These are phyloP conservation scores for Leccinum glutinopallens DNA, from an alignment of 1,284 basidiomycete species.

Conservation along the genomic window DNA sequence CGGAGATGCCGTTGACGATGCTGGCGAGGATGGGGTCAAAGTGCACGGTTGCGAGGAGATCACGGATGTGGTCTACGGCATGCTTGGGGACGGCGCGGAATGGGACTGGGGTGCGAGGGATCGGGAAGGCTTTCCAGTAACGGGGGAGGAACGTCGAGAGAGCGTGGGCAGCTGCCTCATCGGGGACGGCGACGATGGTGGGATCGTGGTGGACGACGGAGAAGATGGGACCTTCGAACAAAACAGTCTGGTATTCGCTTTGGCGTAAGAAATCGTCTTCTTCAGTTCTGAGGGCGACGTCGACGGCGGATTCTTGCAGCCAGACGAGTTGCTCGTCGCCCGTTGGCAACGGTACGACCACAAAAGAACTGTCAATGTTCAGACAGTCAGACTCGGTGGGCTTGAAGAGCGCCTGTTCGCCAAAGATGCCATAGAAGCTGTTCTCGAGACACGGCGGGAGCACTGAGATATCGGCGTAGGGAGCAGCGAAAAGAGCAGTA, in stretches of 20 bases:
- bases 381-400: slow-evolving; percentile 43
- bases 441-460: slow-evolving; percentile 48
- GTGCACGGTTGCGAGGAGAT: slow-evolving; percentile 50
- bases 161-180: slow-evolving; percentile 33
- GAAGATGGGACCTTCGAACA: slow-evolving; percentile 13
- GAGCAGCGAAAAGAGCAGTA: slow-evolving; percentile 26
- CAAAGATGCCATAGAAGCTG: slow-evolving; percentile 57
- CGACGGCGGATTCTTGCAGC: slow-evolving; percentile 38
- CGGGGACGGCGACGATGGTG: slow-evolving; percentile 22
- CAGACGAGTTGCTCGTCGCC: slow-evolving; percentile 23
- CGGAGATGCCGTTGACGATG: slow-evolving; percentile 64
- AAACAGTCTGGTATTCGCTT: slow-evolving; percentile 25
- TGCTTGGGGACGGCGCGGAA: slow-evolving; percentile 55
- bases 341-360: slow-evolving; percentile 31
- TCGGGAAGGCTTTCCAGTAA: slow-evolving; percentile 60
- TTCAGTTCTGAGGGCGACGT: slow-evolving; percentile 35
- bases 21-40: slow-evolving; percentile 64
- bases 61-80: slow-evolving; percentile 50
- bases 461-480: slow-evolving; percentile 26
- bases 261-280: slow-evolving; percentile 8
- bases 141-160: slow-evolving; percentile 51
- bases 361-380: not conserved
- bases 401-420: slow-evolving; percentile 50
- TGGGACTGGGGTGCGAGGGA: slow-evolving; percentile 49
- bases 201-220: slow-evolving; percentile 22